Conservation (phyloP, 1,284 basidiomycete genomes). For the Phellopilus nigrolimitatus region DNA sequence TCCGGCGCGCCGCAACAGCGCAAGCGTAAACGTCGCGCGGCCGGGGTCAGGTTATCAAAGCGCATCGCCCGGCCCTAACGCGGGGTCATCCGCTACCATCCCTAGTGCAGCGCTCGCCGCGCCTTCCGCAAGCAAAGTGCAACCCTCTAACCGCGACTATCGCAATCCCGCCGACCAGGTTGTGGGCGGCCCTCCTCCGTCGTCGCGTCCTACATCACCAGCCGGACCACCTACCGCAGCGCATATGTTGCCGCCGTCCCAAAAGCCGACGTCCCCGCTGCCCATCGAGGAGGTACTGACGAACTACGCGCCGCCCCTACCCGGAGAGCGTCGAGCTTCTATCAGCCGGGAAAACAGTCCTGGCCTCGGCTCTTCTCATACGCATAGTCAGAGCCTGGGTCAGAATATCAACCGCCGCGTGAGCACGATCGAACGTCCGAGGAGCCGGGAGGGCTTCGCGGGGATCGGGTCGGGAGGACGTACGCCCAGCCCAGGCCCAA, state of each 20-base stretch:
- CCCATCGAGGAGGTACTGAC: constrained; percentile 70
- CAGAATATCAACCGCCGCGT: constrained; percentile 37
- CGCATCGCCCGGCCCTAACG: constrained; percentile 29
- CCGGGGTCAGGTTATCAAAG: constrained; percentile 12
- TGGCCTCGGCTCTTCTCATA: constrained; percentile 27
- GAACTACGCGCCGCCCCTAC: constrained; percentile 82
- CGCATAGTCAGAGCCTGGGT: constrained; percentile 29
- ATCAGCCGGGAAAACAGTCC: constrained; percentile 44
- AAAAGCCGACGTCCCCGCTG: constrained; percentile 33
- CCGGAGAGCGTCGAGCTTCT: constrained; percentile 68
- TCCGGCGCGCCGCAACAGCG: constrained; percentile 28
- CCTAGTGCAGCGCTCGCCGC: constrained; percentile 13
- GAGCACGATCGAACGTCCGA: constrained; percentile 25
- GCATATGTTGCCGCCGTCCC: constrained; percentile 67
- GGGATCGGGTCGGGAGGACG: constrained; percentile 75
- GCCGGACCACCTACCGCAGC: constrained; percentile 53
- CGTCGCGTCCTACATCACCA: constrained; percentile 72
- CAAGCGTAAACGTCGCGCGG: constrained; percentile 23
- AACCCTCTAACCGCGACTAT: constrained; percentile 40
- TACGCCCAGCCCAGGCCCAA: constrained; percentile 58
- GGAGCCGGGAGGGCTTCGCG: constrained; percentile 62
- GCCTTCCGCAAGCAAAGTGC: constrained; percentile 8
- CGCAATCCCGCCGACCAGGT: constrained; percentile 64
- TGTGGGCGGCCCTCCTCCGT: constrained; percentile 65
- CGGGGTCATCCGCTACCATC: constrained; percentile 13